phyloP scores from a whole-genome alignment of 2,329 filamentous ascomycete species.

The Didymella arachidicola region DNA sequence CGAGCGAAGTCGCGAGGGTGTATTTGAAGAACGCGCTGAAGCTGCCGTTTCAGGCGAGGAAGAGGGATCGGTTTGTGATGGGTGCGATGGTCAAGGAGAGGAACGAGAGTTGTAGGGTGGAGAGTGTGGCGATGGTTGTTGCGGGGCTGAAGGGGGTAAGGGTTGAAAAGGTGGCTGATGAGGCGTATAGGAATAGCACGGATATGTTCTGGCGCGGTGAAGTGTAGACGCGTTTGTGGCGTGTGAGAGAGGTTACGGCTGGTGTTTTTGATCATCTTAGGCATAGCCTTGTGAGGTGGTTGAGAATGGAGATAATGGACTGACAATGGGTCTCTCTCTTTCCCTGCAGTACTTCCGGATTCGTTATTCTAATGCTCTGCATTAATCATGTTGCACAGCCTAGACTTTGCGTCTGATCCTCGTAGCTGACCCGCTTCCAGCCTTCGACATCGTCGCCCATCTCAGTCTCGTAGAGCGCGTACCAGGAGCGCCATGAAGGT shows the following conservation, averaged over 20 bases:
- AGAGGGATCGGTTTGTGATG: conserved; percentile 59
- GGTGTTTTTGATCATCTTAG: neutral
- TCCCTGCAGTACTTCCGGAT: neutral
- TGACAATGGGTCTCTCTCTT: neutral
- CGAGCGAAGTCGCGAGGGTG: conserved; percentile 50
- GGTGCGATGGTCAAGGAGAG: conserved; percentile 60
- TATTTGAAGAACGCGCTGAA: conserved; percentile 53
- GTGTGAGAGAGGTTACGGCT: neutral
- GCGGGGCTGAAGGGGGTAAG: conserved; percentile 57
- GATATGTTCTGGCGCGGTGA: conserved; percentile 21
- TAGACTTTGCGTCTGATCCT: neutral
- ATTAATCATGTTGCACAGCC: neutral
- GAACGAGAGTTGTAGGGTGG: conserved; percentile 61
- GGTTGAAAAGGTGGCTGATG: conserved; percentile 55
- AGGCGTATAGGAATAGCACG: conserved; percentile 50
- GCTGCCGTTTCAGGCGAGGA: conserved; percentile 53
- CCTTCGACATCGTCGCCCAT: neutral
- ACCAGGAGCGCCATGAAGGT: neutral
- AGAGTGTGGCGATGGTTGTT: conserved; percentile 57
- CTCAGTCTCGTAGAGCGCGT: neutral
- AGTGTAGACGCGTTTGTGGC: neutral
- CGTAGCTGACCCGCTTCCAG: neutral
- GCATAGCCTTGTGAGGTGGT: neutral
- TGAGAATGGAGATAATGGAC: neutral
- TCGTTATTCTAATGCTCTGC: neutral